A percentile compares a stretch with the other conserved stretches of the same genome.
Conservation (phyloP, 2,329 filamentous ascomycete genomes). For the Penicillium sp. region DNA sequence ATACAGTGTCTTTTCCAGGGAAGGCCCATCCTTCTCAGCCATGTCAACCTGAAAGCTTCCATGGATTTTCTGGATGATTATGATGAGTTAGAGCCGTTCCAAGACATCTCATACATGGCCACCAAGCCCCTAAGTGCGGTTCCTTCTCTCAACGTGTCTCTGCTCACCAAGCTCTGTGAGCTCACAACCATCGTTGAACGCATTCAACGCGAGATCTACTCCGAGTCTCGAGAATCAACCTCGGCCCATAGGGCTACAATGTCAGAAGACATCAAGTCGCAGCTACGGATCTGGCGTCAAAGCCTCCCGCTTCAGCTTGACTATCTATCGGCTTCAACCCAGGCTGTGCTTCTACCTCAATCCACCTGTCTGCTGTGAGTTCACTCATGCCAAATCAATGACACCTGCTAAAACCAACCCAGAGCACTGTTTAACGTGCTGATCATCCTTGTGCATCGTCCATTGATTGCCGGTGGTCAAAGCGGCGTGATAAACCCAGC, state of each 20-base stretch:
- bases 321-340: constrained; percentile 22
- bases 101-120: constrained; percentile 41
- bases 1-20: constrained; percentile 59
- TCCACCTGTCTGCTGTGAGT: constrained; percentile 23
- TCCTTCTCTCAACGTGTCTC: constrained; percentile 25
- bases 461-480: constrained; percentile 36
- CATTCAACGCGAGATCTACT: constrained; percentile 36
- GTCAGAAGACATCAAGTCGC: constrained; percentile 24
- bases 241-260: constrained; percentile 13
- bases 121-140: constrained; percentile 5
- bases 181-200: constrained; percentile 38
- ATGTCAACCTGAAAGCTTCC: constrained; percentile 51
- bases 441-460: constrained; percentile 47
- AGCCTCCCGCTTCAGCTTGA: constrained; percentile 26
- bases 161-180: constrained; percentile 33
- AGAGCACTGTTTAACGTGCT: constrained; percentile 43
- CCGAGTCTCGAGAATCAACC: constrained; percentile 23
- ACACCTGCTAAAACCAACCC: constrained; percentile 4
- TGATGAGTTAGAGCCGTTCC: constrained; percentile 52
- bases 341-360: constrained; percentile 24
- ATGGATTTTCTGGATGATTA: constrained; percentile 39
- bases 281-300: constrained; percentile 25
- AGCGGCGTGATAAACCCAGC: constrained; percentile 16
- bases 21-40: constrained; percentile 48
- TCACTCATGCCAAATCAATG: not conserved